These are phyloP conservation scores for Candida patagonica DNA, from an alignment of 805 yeast genomes.

Conservation along the genomic window DNA sequence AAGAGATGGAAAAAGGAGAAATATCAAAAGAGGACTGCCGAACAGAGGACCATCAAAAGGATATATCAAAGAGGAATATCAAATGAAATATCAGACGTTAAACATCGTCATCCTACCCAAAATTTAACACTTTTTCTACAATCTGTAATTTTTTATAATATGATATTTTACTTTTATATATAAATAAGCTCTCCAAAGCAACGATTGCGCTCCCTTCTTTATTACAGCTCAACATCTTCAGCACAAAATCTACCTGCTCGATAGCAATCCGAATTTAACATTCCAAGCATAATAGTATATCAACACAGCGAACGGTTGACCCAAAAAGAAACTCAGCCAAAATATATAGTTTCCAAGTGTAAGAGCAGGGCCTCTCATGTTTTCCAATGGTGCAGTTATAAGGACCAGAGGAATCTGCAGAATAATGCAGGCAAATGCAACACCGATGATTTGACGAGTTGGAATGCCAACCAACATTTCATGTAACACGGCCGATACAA, in stretches of 20 bases:
- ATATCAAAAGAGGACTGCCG: no score
- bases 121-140: no score
- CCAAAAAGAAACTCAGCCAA: slow-evolving; percentile 38
- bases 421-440: slow-evolving; percentile 36
- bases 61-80: no score
- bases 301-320: slow-evolving; percentile 37
- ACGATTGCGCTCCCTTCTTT: no score
- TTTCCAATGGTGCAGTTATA: slow-evolving; percentile 35
- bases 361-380: slow-evolving; percentile 32
- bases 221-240: no score
- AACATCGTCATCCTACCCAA: no score
- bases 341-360: slow-evolving; percentile 38
- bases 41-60: no score
- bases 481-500: slow-evolving; percentile 37
- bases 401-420: slow-evolving; percentile 35
- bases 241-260: slow-evolving; percentile 2
- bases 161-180: no score
- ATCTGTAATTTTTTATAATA: no score
- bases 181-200: no score
- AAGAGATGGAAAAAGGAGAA: no score
- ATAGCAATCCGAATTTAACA: slow-evolving; percentile 11
- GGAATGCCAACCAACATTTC: slow-evolving; percentile 40
- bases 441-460: slow-evolving; percentile 38
- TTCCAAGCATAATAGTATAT: slow-evolving; percentile 39
- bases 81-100: no score